Base-by-base conservation (phyloP, 306 rosid genomes). In the Alnus glutinosa region DNA sequence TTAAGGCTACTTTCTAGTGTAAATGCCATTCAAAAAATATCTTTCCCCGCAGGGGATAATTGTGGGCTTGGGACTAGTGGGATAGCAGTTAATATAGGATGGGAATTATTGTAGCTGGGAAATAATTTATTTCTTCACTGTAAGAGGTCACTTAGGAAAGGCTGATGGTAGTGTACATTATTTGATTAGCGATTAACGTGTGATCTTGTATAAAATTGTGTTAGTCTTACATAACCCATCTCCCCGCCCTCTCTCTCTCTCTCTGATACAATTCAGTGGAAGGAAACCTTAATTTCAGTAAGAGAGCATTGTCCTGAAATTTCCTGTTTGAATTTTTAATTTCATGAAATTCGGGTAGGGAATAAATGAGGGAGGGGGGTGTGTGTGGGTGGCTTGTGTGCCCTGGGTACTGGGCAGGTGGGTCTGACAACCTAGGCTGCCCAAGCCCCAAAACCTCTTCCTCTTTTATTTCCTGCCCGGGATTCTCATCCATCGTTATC, bases 151-250 rank as follows among this genome's bases (percentile, higher is more conserved):
- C 82, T 36, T 89, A 87, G 89, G 87, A 82, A 75, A 78, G 69
- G 82, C 58, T 77, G 75, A 79, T 85, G 84, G 78, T 85, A 82
- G 83, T 85, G 86, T 84, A 75, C 80, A 83, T 87, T 76, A 71
- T 70, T 79, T 70, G 73, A 47, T 47, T 75, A 87, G 88, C 78
- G 83, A 81, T 85, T 73, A 78, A 78, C 78, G 74, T 75, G 89
- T 68, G 83, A 54, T 78, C 71, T 48, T 81, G 78, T 82, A 75
- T 39, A 75, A 81, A 73, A 75, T 78, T 51, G 47, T 84, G 74
- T 71, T 48, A 75, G 78, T 68, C 19, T 28, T 15, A 18, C 51
- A 7, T 5, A n/a, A 3, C 7, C 37, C 9, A 6, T 11, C 5
- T 30, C 51, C 51, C 4, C 28, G 34, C 44, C 19, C 62, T 49